Evolutionary conservation across 2,329 filamentous ascomycete species (phyloP).

Genomic region (Penicillium janthinellum): DNA sequence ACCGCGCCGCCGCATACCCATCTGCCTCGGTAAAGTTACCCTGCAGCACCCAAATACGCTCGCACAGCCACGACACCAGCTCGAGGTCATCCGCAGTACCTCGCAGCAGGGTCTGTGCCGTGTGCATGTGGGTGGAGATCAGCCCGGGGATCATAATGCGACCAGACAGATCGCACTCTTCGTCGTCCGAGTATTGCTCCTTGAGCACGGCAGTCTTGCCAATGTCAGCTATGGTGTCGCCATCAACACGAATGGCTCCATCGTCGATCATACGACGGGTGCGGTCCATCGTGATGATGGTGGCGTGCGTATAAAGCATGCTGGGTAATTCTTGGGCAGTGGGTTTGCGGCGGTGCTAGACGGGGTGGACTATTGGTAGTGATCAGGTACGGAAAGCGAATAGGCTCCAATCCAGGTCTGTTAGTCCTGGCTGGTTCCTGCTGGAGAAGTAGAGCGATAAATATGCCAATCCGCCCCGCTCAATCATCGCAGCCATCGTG

Average conservation of each 20-base stretch:
- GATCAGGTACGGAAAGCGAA: neutral
- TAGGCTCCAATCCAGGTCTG: neutral
- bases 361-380: neutral
- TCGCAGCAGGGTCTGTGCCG: conserved; percentile 51
- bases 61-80: conserved; percentile 55
- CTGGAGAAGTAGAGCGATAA: neutral
- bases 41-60: conserved; percentile 54
- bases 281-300: conserved; percentile 55
- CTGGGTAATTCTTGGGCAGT: neutral
- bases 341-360: conserved; percentile 6
- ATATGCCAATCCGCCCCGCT: neutral
- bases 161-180: conserved; percentile 40
- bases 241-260: conserved; percentile 49
- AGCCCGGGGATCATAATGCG: conserved; percentile 53
- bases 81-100: conserved; percentile 54
- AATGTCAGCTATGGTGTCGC: conserved; percentile 46
- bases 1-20: conserved; percentile 51
- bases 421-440: neutral
- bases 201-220: conserved; percentile 43
- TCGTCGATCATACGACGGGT: conserved; percentile 50
- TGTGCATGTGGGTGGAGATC: conserved; percentile 55
- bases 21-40: conserved; percentile 50
- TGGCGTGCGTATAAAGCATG: conserved; percentile 53
- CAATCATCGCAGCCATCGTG: neutral
- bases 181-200: conserved; percentile 33